A percentile compares a stretch with the other conserved stretches of the same genome.
phyloP scores from a whole-genome alignment of 805 yeast species.

The Starmerella lactis-condensi region DNA sequence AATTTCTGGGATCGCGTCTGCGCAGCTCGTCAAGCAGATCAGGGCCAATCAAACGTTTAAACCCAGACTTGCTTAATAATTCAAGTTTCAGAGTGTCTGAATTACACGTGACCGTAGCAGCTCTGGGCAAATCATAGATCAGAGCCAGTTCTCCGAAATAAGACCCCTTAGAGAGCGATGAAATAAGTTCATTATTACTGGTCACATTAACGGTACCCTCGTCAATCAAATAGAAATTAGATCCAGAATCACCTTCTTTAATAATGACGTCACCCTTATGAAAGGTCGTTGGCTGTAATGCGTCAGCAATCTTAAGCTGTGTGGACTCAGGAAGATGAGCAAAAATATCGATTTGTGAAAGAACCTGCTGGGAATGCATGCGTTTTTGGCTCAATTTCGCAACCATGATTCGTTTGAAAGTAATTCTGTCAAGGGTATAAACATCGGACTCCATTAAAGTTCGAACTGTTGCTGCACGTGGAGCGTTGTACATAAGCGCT shows the following conservation, averaged over 20 bases:
- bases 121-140: constrained; percentile 78
- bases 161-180: constrained; percentile 54
- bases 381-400: constrained; percentile 86
- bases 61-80: constrained; percentile 80
- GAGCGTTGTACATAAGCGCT: constrained; percentile 93
- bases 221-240: constrained; percentile 55
- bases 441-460: constrained; percentile 54
- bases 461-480: constrained; percentile 86
- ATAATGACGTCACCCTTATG: constrained; percentile 58
- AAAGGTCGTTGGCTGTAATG: constrained; percentile 60
- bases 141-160: constrained; percentile 95
- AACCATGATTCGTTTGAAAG: constrained; percentile 76
- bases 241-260: constrained; percentile 71
- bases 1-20: constrained; percentile 50
- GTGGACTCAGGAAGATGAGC: constrained; percentile 56
- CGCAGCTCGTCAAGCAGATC: constrained; percentile 67
- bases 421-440: constrained; percentile 86
- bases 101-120: constrained; percentile 73
- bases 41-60: constrained; percentile 85
- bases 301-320: constrained; percentile 85
- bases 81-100: constrained; percentile 59
- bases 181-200: constrained; percentile 38
- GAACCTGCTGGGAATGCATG: constrained; percentile 70
- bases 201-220: constrained; percentile 66
- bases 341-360: constrained; percentile 71